A percentile compares a stretch with the other conserved stretches of the same genome.
Conservation (phyloP, 768 basidiomycete species). For the Mycena galericulata region DNA sequence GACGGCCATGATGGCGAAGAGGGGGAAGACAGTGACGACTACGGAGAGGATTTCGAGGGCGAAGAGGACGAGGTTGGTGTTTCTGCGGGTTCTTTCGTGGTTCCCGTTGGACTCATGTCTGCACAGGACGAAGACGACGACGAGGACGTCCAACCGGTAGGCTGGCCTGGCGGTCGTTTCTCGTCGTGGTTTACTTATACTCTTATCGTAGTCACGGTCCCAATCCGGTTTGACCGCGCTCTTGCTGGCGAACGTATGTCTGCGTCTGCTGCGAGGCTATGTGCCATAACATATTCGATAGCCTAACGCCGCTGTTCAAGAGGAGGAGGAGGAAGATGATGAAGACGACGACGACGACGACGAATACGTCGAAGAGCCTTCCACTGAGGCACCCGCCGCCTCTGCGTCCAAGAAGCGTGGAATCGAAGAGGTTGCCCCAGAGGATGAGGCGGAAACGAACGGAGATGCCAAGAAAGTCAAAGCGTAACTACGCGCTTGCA, state of each 20-base stretch:
- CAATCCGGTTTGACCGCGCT: conserved; percentile 43
- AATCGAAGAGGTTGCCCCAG: conserved; percentile 47
- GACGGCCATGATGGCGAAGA: neutral
- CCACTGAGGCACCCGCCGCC: conserved; percentile 21
- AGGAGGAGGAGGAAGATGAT: conserved; percentile 39
- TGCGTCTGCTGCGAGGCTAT: too few relatives aligned
- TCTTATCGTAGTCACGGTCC: conserved; percentile 17
- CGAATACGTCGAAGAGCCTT: conserved; percentile 33
- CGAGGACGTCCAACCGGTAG: conserved; percentile 30
- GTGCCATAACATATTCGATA: conserved; percentile 16
- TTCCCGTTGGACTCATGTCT: neutral
- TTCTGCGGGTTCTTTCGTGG: too few relatives aligned
- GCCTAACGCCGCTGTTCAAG: conserved; percentile 42
- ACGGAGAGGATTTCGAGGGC: conserved; percentile 43
- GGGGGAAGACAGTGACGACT: conserved; percentile 32
- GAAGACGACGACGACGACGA: conserved; percentile 46
- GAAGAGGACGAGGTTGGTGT: conserved; percentile 24
- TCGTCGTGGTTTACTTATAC: neutral
- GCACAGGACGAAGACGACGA: conserved; percentile 24
- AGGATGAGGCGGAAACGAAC: conserved; percentile 42
- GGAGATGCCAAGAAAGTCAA: conserved; percentile 56
- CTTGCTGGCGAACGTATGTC: conserved; percentile 45
- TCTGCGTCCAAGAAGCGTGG: conserved; percentile 49
- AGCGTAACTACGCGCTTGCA: conserved; percentile 41
- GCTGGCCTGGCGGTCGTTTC: neutral